Base-by-base conservation (phyloP, 768 basidiomycete species). In the Xerocomellus intermedius region DNA sequence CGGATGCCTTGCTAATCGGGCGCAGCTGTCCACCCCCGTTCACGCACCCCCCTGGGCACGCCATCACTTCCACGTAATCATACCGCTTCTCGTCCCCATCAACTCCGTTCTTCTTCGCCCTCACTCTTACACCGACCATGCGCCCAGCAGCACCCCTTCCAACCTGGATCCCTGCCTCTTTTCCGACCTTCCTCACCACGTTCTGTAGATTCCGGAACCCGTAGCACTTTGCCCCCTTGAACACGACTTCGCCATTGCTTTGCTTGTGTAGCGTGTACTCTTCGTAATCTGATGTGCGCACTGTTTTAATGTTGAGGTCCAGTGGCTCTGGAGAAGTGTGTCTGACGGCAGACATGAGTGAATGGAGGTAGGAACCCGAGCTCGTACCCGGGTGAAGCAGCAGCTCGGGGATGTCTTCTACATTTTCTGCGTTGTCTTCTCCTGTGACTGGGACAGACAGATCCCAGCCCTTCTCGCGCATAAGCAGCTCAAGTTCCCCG, bases 1-100 rank as follows among this genome's bases (percentile, higher is more conserved):
- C 68, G 26, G 62, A 50, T 8, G 50, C 52, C 41, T 58, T 59
- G 42, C 56, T 38, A 42, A 52, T 56, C 22, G 57, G 60, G 33
- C 64, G 57, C 39, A 70, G 70, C 75, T 98, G 97, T 6, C 97
- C 97, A 21, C 96, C 97, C 8, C 97, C 97, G 68, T 98, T 98
- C 39, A 97, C 92, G 70, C 97, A 98, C 17, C 97, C 97, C 0
- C 89, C 86, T 0, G 97, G 97, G 75, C 97, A 99, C 33, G 97
- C 97, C 97, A 99, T 98, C 58, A 99, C 94, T 67, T 97, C 94
- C 38, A 96, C 86, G 70, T 94, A 97, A 74, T 96, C 93, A 68
- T 92, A 92, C 41, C 78, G 75, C 48, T 70, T 73, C 49, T 79
- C 78, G 12, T 70, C 74, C 42, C 62, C 67, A 48, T 70, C 72